Percentiles rank a stretch among this genome's conserved stretches.
These are phyloP conservation scores for Seminavis robusta DNA, from an alignment of 108 stramenopile genomes.

Conservation along the genomic window DNA sequence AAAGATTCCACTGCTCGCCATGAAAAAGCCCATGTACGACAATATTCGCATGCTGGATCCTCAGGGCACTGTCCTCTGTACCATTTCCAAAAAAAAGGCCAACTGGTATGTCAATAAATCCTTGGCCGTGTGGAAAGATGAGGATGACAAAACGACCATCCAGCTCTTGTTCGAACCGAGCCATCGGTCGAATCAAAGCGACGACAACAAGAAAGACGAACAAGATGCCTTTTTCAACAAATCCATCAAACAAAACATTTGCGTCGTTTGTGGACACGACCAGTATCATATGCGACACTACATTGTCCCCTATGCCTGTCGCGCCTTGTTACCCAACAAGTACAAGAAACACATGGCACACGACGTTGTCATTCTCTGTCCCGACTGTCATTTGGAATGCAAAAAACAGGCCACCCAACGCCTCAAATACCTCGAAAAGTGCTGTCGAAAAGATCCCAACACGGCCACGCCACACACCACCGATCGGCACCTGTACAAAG, in stretches of 20 bases:
- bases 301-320: constrained; percentile 76
- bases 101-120: constrained; percentile 74
- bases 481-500: constrained; percentile 24
- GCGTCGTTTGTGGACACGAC: constrained; percentile 59
- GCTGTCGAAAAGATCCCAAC: constrained; percentile 8
- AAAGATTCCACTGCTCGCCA: constrained; percentile 57
- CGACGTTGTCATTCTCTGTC: constrained; percentile 80
- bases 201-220: constrained; percentile 5
- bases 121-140: constrained; percentile 51
- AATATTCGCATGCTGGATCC: constrained; percentile 76
- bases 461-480: constrained; percentile 1
- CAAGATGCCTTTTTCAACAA: constrained; percentile 33
- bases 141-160: constrained; percentile 23
- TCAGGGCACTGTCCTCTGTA: constrained; percentile 47
- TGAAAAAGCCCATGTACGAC: constrained; percentile 85
- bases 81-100: constrained; percentile 78
- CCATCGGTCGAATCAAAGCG: constrained; percentile 4
- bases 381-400: constrained; percentile 64
- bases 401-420: constrained; percentile 42
- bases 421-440: constrained; percentile 35
- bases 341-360: constrained; percentile 84
- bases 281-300: constrained; percentile 71
- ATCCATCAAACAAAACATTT: constrained; percentile 60
- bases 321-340: constrained; percentile 49
- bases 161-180: constrained; percentile 46